Evolutionary conservation across 2,329 filamentous ascomycete genomes (phyloP), one percentile per base, ranked within the genome.

Genomic region (Hypoxylon sp.): DNA sequence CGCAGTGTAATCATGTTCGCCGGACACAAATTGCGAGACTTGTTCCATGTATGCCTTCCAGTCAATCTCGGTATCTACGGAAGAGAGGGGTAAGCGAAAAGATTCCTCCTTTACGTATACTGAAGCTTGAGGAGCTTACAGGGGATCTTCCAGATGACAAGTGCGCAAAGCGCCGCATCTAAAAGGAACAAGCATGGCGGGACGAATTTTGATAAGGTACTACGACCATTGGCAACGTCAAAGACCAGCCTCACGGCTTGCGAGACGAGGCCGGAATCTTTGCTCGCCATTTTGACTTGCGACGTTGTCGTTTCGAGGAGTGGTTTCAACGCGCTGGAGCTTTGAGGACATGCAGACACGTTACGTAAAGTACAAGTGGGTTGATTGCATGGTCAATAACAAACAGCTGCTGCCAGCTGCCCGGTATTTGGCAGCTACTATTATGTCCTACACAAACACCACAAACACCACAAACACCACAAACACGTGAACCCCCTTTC

Each of bases 21-120:
- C 96, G 17, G 88, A 85, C 49, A 94, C 82, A 76, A 91, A 96
- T 73, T 94, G 90, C 43, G 87, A 82, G 48, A 98, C 86, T 76
- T 99, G 96, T 78, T 98, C 87, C 94, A 99, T 98, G 80, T 99
- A 99, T 0, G 96, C 93, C 65, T 86, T 87, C 95, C 95, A 99
- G 81, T 99, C 96, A 76, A 99, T 99, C 80, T 99, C 96, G 46
- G 96, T 99, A 79, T 99, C 96, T 86, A 72, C 51, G 23, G 19
- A 28, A 14, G 19, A 61, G 5, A 48, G 48, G 9, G 25, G 38
- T 67, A 43, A 61, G 62, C 48, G 14, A 30, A 11, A 13, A 3
- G 3, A 11, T 32, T 38, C n/a, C 49, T 17, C 5, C n/a, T 23
- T 13, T 19, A 17, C 9, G 45, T 50, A 17, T 23, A 21, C 10